phyloP scores from a whole-genome alignment of 257 asterid species.

The Solanum tacnaense region DNA sequence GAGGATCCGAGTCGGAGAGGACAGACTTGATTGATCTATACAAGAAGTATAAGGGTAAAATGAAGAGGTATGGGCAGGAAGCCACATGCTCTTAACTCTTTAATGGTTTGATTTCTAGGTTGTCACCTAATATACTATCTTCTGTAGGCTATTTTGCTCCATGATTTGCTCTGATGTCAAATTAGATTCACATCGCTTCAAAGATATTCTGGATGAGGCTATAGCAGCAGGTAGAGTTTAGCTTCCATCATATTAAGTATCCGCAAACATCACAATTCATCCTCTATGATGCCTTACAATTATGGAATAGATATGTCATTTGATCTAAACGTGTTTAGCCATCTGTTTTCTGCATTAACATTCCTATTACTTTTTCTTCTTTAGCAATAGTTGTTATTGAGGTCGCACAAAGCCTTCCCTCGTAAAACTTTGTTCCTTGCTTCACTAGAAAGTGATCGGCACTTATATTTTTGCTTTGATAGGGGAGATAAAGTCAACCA shows the following conservation, averaged over 20 bases:
- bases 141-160: constrained; percentile 77
- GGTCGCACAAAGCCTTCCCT: background rate
- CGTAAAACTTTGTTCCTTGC: background rate
- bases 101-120: background rate
- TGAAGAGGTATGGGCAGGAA: constrained; percentile 47
- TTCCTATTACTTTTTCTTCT: background rate
- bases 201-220: constrained; percentile 77
- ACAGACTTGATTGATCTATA: constrained; percentile 69
- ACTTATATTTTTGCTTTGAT: background rate
- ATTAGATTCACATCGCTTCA: constrained; percentile 93
- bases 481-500: constrained; percentile 69
- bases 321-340: background rate
- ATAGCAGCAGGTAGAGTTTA: constrained; percentile 36
- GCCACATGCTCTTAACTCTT: background rate
- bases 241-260: background rate
- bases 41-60: constrained; percentile 68
- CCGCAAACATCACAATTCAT: background rate
- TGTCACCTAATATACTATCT: background rate
- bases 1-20: constrained; percentile 82
- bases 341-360: background rate
- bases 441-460: background rate
- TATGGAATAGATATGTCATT: background rate
- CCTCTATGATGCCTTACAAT: background rate
- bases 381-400: background rate
- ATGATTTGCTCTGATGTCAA: constrained; percentile 80